Evolutionary conservation across 345 rosid genomes (phyloP), one percentile per base, ranked within the genome.

Genomic region (Excoecaria cochinchinensis): DNA sequence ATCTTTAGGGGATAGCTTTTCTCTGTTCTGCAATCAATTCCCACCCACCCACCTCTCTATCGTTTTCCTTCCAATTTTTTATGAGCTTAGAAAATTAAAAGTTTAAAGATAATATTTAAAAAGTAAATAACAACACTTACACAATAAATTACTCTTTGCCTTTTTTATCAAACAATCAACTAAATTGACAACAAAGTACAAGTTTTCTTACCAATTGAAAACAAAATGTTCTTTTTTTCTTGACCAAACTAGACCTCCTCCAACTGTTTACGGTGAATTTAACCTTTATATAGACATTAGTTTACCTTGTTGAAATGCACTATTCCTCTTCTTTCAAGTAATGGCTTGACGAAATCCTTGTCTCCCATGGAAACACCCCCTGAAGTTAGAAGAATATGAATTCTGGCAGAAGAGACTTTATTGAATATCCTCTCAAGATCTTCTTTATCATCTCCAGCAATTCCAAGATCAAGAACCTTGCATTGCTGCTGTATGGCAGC

Each of bases 341-440:
- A 72, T 79, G 98, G 97, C 87, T 90, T 90, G 81, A 93, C 84
- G 74, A 93, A 93, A 82, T 93, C 99, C 80, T 79, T 91, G 89
- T 95, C 99, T 71, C 98, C 98, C 98, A 95, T 95, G 73, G 99
- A 95, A 83, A 95, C 96, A 79, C 99, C 99, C 6, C 99, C 98
- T 70, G 98, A 95, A 77, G 95, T 93, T 71, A 95, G 73, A 76
- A 95, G 87, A 79, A 95, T 89, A 86, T 90, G 85, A 55, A 89
- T 86, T 50, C 90, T 95, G 71, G 91, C 76, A 74, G 89, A 82
- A 77, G 87, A 70, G 50, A 90, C 95, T 76, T 80, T 76, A 74
- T 91, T 87, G 76, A 95, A 74, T 62, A 86, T 81, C 80, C 77
- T 87, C 80, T 90, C 90, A 79, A 90, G 90, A 70, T 91, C 90